Evolutionary conservation across 2,329 filamentous ascomycete species (phyloP).

Genomic region (Simplicillium aogashimaense): DNA sequence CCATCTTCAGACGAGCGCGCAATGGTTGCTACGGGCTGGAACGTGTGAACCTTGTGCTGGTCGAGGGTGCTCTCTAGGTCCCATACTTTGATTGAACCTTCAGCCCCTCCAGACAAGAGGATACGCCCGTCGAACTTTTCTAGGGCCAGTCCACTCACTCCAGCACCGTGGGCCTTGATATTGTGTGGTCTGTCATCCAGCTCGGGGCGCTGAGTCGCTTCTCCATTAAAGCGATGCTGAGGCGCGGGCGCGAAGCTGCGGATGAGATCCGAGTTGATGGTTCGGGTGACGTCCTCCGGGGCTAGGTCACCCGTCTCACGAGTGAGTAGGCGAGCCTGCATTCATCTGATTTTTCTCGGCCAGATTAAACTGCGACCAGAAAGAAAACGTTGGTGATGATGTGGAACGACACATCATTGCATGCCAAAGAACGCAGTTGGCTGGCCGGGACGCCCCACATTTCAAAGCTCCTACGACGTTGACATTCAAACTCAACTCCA

Average conservation of each 20-base stretch:
- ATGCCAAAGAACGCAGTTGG: too few species aligned
- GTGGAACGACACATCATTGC: too few species aligned
- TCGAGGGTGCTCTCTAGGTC: constrained; percentile 58
- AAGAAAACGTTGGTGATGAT: too few species aligned
- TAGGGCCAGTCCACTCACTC: constrained; percentile 69
- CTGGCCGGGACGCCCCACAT: too few species aligned
- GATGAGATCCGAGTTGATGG: constrained; percentile 56
- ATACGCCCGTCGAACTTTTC: constrained; percentile 72
- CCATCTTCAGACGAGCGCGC: constrained; percentile 24
- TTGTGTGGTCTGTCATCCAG: constrained; percentile 20
- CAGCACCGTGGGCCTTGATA: constrained; percentile 62
- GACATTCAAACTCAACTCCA: too few species aligned
- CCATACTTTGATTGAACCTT: constrained; percentile 80
- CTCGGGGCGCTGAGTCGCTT: constrained; percentile 11
- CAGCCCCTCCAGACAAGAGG: constrained; percentile 75
- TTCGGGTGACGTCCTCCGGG: constrained; percentile 53
- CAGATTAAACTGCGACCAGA: background rate
- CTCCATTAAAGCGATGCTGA: constrained; percentile 60
- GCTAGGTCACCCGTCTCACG: constrained; percentile 61
- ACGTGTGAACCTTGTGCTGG: constrained; percentile 34
- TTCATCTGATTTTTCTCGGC: constrained; percentile 25
- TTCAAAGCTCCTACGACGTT: too few species aligned
- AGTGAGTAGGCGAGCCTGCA: constrained; percentile 70
- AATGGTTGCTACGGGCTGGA: constrained; percentile 43
- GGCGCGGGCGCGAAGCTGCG: constrained; percentile 59